These are phyloP conservation scores for Alternaria sp. DNA, from an alignment of 2,329 filamentous ascomycete species.

Conservation along the genomic window DNA sequence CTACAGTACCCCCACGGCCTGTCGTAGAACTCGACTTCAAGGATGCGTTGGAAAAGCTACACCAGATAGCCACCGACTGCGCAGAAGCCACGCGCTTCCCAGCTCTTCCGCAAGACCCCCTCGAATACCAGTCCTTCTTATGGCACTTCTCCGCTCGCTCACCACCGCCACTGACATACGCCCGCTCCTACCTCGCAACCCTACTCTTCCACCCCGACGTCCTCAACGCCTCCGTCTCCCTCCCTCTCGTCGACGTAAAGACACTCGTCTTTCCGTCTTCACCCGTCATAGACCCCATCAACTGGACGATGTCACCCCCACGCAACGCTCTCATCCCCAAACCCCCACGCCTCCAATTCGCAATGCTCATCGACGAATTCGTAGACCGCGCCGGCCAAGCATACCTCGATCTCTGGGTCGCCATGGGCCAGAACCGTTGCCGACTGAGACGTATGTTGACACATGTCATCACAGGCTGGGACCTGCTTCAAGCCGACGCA, in stretches of 20 bases:
- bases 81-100: slow-evolving; percentile 58
- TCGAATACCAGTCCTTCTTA: slow-evolving; percentile 67
- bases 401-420: slow-evolving; percentile 83
- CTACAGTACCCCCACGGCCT: slow-evolving; percentile 89
- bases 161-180: slow-evolving; percentile 82
- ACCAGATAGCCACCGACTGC: slow-evolving; percentile 74
- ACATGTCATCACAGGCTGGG: slow-evolving; percentile 83
- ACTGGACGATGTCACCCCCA: slow-evolving; percentile 73
- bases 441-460: slow-evolving; percentile 88
- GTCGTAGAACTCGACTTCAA: slow-evolving; percentile 79
- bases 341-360: slow-evolving; percentile 75
- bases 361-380: slow-evolving; percentile 71
- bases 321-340: slow-evolving; percentile 58
- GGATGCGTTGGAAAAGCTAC: slow-evolving; percentile 73
- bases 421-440: slow-evolving; percentile 88
- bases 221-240: slow-evolving; percentile 69
- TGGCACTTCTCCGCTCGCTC: slow-evolving; percentile 77
- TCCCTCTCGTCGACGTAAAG: slow-evolving; percentile 83
- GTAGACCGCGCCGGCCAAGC: slow-evolving; percentile 65
- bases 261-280: slow-evolving; percentile 76
- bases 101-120: slow-evolving; percentile 34
- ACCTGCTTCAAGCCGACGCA: slow-evolving; percentile 76
- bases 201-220: slow-evolving; percentile 74
- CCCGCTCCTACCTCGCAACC: slow-evolving; percentile 78
- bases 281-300: slow-evolving; percentile 72